Evolutionary conservation across 768 basidiomycete species (phyloP).

Genomic region (Grammothele lineata): DNA sequence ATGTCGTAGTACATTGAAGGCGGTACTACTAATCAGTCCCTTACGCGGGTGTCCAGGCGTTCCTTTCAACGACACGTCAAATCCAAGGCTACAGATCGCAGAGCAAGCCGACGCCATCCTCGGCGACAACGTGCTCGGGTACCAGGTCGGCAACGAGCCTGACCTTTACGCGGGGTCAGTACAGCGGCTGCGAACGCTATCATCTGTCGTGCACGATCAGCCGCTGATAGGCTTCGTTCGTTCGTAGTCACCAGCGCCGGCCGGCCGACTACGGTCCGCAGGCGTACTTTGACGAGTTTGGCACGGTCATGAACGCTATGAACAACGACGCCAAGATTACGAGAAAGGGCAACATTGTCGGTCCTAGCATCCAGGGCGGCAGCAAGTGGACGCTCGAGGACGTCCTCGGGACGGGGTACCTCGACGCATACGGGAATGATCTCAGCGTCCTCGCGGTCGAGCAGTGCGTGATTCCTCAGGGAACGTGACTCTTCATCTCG

Average conservation of each 20-base stretch:
- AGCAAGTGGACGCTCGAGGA: slow-evolving; percentile 44
- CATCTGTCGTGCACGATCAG: too few relatives aligned
- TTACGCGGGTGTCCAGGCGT: slow-evolving; percentile 39
- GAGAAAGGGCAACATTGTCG: slow-evolving; percentile 48
- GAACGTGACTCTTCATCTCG: background rate
- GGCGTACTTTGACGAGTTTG: slow-evolving; percentile 53
- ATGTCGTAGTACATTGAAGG: background rate
- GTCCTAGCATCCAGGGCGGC: slow-evolving; percentile 51
- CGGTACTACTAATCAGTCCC: too few relatives aligned
- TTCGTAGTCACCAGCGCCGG: slow-evolving; percentile 30
- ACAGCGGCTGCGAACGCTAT: too few relatives aligned
- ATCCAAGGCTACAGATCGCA: slow-evolving; percentile 52
- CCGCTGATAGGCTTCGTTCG: too few relatives aligned
- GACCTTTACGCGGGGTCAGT: slow-evolving; percentile 53
- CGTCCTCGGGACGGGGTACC: slow-evolving; percentile 49
- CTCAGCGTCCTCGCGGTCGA: slow-evolving; percentile 50
- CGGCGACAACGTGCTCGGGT: slow-evolving; percentile 59
- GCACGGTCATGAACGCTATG: slow-evolving; percentile 41
- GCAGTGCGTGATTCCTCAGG: slow-evolving; percentile 32
- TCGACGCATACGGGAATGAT: slow-evolving; percentile 37
- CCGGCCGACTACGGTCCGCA: slow-evolving; percentile 29
- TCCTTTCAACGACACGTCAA: slow-evolving; percentile 61
- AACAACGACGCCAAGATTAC: slow-evolving; percentile 33
- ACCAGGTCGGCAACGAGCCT: slow-evolving; percentile 76
- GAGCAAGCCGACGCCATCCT: slow-evolving; percentile 57